Conservation (phyloP, 306 rosid genomes). For the Rosa lucieae region DNA sequence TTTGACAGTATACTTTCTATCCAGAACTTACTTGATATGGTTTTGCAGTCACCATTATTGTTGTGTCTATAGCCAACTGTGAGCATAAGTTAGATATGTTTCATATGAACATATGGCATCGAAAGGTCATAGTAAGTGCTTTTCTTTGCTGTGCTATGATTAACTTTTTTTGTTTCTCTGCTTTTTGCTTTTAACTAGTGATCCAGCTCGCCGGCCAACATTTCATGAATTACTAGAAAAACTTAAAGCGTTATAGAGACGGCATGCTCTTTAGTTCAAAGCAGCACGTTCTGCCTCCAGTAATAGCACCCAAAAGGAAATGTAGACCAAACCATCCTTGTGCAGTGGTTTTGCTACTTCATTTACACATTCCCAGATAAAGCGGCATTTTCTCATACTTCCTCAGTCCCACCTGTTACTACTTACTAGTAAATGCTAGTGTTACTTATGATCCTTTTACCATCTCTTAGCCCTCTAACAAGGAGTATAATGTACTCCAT, state of each 20-base stretch:
- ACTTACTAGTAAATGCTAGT: not conserved
- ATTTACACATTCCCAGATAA: conserved; percentile 5
- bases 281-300: conserved; percentile 56
- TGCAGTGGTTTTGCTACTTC: conserved; percentile 18
- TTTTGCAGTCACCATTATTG: not conserved
- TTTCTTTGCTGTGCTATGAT: not conserved
- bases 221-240: conserved; percentile 73
- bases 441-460: not conserved
- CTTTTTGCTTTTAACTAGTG: conserved; percentile 45
- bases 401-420: not conserved
- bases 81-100: not conserved
- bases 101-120: not conserved
- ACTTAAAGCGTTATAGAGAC: conserved; percentile 66
- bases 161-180: not conserved
- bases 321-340: conserved; percentile 31
- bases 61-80: not conserved
- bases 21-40: not conserved
- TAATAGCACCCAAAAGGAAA: conserved; percentile 60
- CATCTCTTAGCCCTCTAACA: not conserved
- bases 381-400: not conserved
- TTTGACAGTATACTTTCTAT: not conserved
- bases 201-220: conserved; percentile 71
- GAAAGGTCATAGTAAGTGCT: not conserved
- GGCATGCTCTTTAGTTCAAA: conserved; percentile 57
- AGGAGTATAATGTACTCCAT: not conserved